phyloP scores from a whole-genome alignment of 2,329 filamentous ascomycete genomes.

The Talaromyces sp. region DNA sequence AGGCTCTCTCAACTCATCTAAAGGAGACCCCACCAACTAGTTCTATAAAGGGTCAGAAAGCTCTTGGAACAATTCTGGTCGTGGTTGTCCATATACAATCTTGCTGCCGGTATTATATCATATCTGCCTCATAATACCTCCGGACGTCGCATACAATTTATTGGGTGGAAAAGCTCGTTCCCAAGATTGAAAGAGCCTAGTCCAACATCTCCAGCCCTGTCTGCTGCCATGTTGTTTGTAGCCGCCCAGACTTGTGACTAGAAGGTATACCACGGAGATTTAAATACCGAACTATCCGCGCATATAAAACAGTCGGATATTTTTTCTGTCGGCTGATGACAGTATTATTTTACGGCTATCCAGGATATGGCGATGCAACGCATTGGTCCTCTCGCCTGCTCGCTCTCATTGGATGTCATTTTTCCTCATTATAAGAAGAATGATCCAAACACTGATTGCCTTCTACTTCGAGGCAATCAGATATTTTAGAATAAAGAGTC shows the following conservation, averaged over 20 bases:
- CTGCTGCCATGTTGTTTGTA: constrained; percentile 6
- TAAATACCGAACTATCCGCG: too few species aligned
- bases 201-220: constrained; percentile 1
- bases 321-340: too few species aligned
- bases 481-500: too few species aligned
- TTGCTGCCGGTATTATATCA: background rate
- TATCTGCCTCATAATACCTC: background rate
- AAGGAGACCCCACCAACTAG: background rate
- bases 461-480: too few species aligned
- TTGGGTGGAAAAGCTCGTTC: constrained; percentile 1
- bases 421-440: too few species aligned
- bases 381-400: too few species aligned
- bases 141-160: background rate
- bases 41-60: background rate
- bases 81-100: background rate
- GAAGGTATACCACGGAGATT: background rate
- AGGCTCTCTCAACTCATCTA: background rate
- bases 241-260: constrained; percentile 6
- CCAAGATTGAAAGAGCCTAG: background rate
- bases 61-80: background rate
- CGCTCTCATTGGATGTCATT: too few species aligned
- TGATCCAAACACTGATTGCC: too few species aligned
- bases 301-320: too few species aligned
- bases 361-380: too few species aligned
- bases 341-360: too few species aligned